These are phyloP conservation scores for Yamadazyma taylorii DNA, from an alignment of 1,139 yeast species.

Conservation along the genomic window DNA sequence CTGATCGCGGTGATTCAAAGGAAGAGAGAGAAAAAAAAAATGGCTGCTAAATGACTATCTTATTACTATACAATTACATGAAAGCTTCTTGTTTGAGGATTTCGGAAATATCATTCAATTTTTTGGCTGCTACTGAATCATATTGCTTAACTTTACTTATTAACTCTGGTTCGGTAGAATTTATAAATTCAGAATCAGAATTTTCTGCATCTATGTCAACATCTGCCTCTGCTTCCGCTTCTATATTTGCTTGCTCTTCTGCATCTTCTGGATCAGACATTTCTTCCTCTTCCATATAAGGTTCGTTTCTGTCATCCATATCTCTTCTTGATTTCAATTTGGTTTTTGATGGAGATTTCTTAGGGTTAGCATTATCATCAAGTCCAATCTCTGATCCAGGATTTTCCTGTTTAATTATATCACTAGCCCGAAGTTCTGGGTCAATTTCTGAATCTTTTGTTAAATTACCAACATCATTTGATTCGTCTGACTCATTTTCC, in stretches of 20 bases:
- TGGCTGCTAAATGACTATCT: too few relatives aligned
- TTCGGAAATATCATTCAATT: constrained; percentile 43
- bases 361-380: too few relatives aligned
- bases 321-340: too few relatives aligned
- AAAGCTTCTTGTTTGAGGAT: constrained; percentile 45
- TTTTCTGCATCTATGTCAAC: constrained; percentile 23
- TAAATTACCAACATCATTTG: constrained; percentile 9
- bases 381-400: too few relatives aligned
- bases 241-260: constrained; percentile 25
- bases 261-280: constrained; percentile 27
- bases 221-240: constrained; percentile 22
- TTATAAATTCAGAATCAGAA: constrained; percentile 14
- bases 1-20: too few relatives aligned
- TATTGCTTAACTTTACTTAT: constrained; percentile 33
- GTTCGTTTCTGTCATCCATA: constrained; percentile 16
- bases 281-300: too few relatives aligned
- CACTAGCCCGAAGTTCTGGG: too few relatives aligned
- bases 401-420: too few relatives aligned
- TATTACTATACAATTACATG: constrained; percentile 10
- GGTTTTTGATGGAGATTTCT: too few relatives aligned
- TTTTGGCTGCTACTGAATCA: constrained; percentile 37
- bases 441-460: too few relatives aligned
- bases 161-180: constrained; percentile 14
- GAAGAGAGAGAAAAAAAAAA: too few relatives aligned
- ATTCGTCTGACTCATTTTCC: constrained; percentile 24